Percentiles rank a stretch among this genome's conserved stretches.
These are phyloP conservation scores for Agaricus sinodeliciosus DNA, from an alignment of 768 basidiomycete genomes.

Conservation along the genomic window DNA sequence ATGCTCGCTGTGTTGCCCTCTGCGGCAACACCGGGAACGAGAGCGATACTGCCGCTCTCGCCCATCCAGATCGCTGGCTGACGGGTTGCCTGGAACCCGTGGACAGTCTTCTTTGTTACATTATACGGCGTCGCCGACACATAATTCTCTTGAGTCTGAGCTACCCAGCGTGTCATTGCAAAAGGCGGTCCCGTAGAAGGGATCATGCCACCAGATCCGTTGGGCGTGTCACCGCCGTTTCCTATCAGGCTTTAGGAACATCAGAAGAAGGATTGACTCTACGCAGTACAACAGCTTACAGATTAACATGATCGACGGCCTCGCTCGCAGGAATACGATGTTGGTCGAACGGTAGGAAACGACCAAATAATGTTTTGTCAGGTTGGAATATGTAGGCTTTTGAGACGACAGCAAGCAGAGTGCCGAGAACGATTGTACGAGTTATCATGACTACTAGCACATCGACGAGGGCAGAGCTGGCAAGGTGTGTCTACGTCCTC, in stretches of 20 bases:
- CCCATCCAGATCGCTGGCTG: slow-evolving; percentile 92
- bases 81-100: slow-evolving; percentile 75
- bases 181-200: slow-evolving; percentile 74
- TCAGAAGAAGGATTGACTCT: background rate
- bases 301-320: slow-evolving; percentile 23
- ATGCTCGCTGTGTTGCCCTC: slow-evolving; percentile 21
- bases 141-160: slow-evolving; percentile 72
- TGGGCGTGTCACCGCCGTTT: slow-evolving; percentile 64
- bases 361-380: background rate
- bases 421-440: background rate
- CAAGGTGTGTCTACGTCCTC: background rate
- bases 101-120: slow-evolving; percentile 29
- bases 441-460: slow-evolving; percentile 1
- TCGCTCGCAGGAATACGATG: slow-evolving; percentile 16
- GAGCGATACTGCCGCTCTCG: slow-evolving; percentile 57
- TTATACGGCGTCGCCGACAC: slow-evolving; percentile 71
- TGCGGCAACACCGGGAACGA: slow-evolving; percentile 49
- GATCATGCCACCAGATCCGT: slow-evolving; percentile 73
- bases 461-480: background rate
- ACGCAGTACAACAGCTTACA: slow-evolving; percentile 15
- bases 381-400: slow-evolving; percentile 5
- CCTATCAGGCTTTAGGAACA: slow-evolving; percentile 46
- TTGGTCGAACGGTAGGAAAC: slow-evolving; percentile 8
- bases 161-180: slow-evolving; percentile 83
- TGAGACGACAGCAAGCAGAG: background rate